Evolutionary conservation across 495 filamentous ascomycete species (phyloP).

Genomic region (Penicillium malachiteum): DNA sequence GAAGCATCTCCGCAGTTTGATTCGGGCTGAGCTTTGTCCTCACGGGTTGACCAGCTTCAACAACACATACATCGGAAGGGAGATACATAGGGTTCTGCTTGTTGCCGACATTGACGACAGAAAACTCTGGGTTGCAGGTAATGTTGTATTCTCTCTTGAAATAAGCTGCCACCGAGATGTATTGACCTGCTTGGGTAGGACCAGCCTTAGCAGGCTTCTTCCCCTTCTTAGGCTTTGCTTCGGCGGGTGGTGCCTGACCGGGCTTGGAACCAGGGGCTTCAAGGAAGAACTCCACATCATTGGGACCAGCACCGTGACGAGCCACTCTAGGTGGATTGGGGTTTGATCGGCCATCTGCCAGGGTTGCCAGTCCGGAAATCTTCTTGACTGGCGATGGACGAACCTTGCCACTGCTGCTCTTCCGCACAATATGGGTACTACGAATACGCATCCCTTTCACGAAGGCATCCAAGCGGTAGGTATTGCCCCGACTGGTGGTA

Average conservation of each 20-base stretch:
- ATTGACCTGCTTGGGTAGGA: conserved; percentile 34
- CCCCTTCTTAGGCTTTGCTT: conserved; percentile 34
- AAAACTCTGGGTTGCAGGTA: conserved; percentile 39
- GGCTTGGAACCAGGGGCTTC: conserved; percentile 18
- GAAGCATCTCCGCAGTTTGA: conserved; percentile 65
- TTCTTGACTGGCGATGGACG: conserved; percentile 40
- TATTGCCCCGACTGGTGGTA: conserved; percentile 3
- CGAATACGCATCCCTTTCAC: conserved; percentile 46
- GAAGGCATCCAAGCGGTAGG: conserved; percentile 37
- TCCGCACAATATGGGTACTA: conserved; percentile 36
- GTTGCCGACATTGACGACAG: conserved; percentile 71
- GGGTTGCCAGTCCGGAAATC: conserved; percentile 47
- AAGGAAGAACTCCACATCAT: conserved; percentile 48
- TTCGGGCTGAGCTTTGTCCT: conserved; percentile 50
- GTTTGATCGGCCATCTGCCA: conserved; percentile 32
- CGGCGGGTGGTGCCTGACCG: neutral
- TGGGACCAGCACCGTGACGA: conserved; percentile 39
- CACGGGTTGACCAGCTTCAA: conserved; percentile 66
- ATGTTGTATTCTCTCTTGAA: conserved; percentile 50
- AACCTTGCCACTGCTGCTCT: conserved; percentile 34
- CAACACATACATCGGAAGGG: conserved; percentile 62
- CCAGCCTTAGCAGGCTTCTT: conserved; percentile 32
- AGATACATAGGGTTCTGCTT: conserved; percentile 58
- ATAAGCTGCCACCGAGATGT: conserved; percentile 52
- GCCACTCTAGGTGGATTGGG: conserved; percentile 33